A percentile compares a stretch with the other conserved stretches of the same genome.
Evolutionary conservation across 495 filamentous ascomycete species (phyloP).

Genomic region (Hyaloscypha hepaticicola): DNA sequence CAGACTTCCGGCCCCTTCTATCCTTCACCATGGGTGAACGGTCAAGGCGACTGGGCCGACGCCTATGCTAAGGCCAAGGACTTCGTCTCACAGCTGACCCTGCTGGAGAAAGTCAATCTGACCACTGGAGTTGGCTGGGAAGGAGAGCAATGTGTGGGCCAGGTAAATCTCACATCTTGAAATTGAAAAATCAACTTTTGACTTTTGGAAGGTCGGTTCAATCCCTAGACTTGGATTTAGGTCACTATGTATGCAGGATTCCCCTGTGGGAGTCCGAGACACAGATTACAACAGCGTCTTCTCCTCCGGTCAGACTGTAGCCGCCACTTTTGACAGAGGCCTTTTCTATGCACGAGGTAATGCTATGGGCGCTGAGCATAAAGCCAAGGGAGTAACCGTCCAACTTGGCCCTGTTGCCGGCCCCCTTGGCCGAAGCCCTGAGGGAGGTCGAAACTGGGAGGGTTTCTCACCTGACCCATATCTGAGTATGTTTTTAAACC

Average conservation of each 20-base stretch:
- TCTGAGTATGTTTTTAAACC: slow-evolving; percentile 56
- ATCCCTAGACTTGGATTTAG: slow-evolving; percentile 75
- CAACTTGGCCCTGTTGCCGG: slow-evolving; percentile 87
- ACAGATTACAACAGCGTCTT: slow-evolving; percentile 77
- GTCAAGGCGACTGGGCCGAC: slow-evolving; percentile 70
- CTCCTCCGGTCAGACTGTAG: slow-evolving; percentile 75
- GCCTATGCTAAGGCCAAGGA: slow-evolving; percentile 73
- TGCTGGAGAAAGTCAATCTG: slow-evolving; percentile 83
- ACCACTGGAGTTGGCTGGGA: slow-evolving; percentile 63
- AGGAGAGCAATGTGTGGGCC: slow-evolving; percentile 29
- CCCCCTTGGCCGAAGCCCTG: slow-evolving; percentile 65
- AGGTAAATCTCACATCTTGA: slow-evolving; percentile 3
- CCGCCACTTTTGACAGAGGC: slow-evolving; percentile 59
- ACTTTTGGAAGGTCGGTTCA: slow-evolving; percentile 41
- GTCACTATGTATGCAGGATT: slow-evolving; percentile 84
- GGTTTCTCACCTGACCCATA: slow-evolving; percentile 74
- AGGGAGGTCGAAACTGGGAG: slow-evolving; percentile 88
- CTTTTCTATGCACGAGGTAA: slow-evolving; percentile 75
- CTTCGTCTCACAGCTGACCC: slow-evolving; percentile 80
- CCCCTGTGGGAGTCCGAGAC: slow-evolving; percentile 71
- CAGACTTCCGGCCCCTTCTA: slow-evolving; percentile 61
- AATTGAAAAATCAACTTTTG: background rate
- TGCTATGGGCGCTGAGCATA: slow-evolving; percentile 79
- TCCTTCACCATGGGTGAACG: slow-evolving; percentile 79
- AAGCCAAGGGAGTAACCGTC: slow-evolving; percentile 80